Evolutionary conservation across 495 filamentous ascomycete species (phyloP).

Genomic region (Tuber brumale): DNA sequence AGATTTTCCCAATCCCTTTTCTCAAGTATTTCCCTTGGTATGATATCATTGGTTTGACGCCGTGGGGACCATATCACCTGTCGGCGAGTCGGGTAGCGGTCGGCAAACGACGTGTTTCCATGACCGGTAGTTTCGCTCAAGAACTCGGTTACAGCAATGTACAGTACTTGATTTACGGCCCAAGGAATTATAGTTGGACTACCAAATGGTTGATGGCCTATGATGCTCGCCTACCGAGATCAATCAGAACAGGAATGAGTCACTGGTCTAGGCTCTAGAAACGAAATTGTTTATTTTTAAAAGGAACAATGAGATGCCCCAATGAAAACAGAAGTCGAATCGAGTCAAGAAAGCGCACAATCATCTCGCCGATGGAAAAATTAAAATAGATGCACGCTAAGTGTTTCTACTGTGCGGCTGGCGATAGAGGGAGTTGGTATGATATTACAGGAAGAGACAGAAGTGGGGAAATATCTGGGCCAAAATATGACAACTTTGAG

Average conservation of each 20-base stretch:
- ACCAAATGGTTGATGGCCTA: not conserved
- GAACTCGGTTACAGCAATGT: not conserved
- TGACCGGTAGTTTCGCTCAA: not conserved
- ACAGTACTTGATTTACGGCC: not conserved
- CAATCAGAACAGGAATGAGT: not conserved
- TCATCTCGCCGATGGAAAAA: not conserved
- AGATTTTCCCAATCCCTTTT: not conserved
- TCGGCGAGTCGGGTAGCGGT: not conserved
- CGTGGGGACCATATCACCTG: not conserved
- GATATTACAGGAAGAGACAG: not conserved
- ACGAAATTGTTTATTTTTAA: not conserved
- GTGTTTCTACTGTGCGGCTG: not conserved
- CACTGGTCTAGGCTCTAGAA: not conserved
- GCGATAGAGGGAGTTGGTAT: not conserved
- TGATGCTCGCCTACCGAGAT: not conserved
- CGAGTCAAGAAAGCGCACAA: not conserved
- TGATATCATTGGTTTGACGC: not conserved
- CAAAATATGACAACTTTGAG: not conserved
- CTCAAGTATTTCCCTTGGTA: not conserved
- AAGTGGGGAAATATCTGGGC: not conserved
- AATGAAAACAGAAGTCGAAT: not conserved
- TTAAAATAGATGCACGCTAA: not conserved
- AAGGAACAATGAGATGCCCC: not conserved
- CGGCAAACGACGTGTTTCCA: not conserved
- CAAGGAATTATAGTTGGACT: not conserved